Evolutionary conservation across 2,329 filamentous ascomycete species (phyloP).

Genomic region (Aspergillus hortae): DNA sequence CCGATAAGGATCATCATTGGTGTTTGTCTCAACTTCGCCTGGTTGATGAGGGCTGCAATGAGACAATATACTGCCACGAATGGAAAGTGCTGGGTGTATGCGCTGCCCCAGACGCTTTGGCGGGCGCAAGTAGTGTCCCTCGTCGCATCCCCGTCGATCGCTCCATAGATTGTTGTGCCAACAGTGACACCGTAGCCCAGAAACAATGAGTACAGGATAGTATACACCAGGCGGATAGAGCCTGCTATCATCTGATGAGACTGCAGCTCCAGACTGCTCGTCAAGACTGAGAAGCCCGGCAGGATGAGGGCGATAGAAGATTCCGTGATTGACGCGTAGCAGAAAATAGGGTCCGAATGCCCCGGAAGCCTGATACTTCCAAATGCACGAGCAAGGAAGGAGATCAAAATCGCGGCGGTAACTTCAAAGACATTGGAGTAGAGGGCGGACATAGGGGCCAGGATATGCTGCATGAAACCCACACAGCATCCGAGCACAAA

Average conservation of each 20-base stretch:
- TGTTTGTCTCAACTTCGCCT: conserved; percentile 72
- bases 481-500: conserved; percentile 72
- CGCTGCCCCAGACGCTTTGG: conserved; percentile 46
- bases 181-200: conserved; percentile 69
- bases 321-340: conserved; percentile 52
- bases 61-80: conserved; percentile 72
- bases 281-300: conserved; percentile 61
- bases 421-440: conserved; percentile 37
- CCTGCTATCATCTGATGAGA: conserved; percentile 65
- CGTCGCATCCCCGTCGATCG: conserved; percentile 53
- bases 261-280: conserved; percentile 61
- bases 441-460: conserved; percentile 70
- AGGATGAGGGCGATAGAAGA: conserved; percentile 65
- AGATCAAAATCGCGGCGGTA: conserved; percentile 59
- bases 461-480: conserved; percentile 68
- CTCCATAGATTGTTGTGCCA: conserved; percentile 58
- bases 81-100: conserved; percentile 55
- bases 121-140: conserved; percentile 41
- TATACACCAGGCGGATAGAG: conserved; percentile 44
- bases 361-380: conserved; percentile 54
- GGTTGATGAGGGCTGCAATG: conserved; percentile 73
- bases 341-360: conserved; percentile 49
- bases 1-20: conserved; percentile 71
- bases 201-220: conserved; percentile 67
- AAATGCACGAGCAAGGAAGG: conserved; percentile 63